Percentiles rank a stretch among this genome's conserved stretches.
Evolutionary conservation across 1,139 yeast genomes (phyloP).

Genomic region (Lizanozyma gosingica): DNA sequence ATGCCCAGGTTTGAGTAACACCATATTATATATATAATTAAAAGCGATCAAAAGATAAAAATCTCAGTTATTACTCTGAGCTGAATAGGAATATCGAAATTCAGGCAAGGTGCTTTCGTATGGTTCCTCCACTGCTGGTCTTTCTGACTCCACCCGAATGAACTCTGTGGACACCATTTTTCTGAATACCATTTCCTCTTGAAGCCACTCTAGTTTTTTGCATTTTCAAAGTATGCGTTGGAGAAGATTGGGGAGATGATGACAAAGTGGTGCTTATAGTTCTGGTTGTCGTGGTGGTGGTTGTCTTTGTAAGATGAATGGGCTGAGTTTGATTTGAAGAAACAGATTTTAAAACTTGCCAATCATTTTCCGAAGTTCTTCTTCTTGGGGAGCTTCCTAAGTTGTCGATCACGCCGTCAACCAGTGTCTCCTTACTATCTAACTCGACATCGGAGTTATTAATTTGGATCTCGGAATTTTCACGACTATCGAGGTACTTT

Average conservation of each 20-base stretch:
- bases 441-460: slow-evolving; percentile 11
- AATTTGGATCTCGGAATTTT: slow-evolving; percentile 6
- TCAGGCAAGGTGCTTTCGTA: slow-evolving; percentile 1
- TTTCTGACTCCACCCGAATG: slow-evolving; percentile 34
- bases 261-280: slow-evolving; percentile 38
- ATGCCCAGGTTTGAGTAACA: too few relatives aligned
- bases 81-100: not conserved
- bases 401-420: not conserved
- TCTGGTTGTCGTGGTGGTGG: slow-evolving; percentile 41
- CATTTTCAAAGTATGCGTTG: slow-evolving; percentile 22
- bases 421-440: slow-evolving; percentile 2
- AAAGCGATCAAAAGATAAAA: too few relatives aligned
- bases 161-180: slow-evolving; percentile 17
- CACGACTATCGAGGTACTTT: slow-evolving; percentile 38
- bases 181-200: slow-evolving; percentile 9
- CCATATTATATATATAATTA: too few relatives aligned
- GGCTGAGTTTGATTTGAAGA: slow-evolving; percentile 23
- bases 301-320: slow-evolving; percentile 37
- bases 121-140: slow-evolving; percentile 21
- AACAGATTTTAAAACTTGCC: slow-evolving; percentile 36
- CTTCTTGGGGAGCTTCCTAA: slow-evolving; percentile 16
- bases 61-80: not conserved
- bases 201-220: slow-evolving; percentile 23
- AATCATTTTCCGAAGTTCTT: slow-evolving; percentile 12
- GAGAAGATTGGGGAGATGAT: slow-evolving; percentile 32